Evolutionary conservation across 148 eudicot genomes (phyloP).

Genomic region (Rhododendron ovatum): DNA sequence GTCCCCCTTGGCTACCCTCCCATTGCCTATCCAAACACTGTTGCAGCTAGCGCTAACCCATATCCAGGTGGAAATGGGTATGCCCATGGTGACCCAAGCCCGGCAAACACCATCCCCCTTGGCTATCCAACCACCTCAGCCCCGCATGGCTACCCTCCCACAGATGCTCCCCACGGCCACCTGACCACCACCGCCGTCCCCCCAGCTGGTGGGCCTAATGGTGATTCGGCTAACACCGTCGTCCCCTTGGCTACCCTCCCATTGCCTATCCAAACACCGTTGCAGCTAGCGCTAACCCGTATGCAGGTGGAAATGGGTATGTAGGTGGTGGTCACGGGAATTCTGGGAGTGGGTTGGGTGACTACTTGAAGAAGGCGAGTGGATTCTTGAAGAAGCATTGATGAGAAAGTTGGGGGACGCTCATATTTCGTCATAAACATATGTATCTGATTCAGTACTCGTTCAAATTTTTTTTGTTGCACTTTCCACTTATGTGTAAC

Average conservation of each 20-base stretch:
- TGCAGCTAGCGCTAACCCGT: not conserved
- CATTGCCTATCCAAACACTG: not conserved
- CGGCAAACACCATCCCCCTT: not conserved
- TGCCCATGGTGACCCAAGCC: not conserved
- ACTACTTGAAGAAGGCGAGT: not conserved
- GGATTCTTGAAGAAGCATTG: not conserved
- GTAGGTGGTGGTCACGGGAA: not conserved
- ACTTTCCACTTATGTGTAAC: too few species aligned
- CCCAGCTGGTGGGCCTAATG: too few species aligned
- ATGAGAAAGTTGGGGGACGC: not conserved
- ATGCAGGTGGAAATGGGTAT: not conserved
- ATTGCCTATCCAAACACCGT: not conserved
- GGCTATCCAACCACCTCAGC: too few species aligned
- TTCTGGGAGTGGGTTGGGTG: not conserved
- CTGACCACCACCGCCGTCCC: too few species aligned
- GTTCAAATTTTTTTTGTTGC: too few species aligned
- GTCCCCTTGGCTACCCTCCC: not conserved
- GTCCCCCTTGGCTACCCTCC: not conserved
- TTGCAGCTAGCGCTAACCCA: not conserved
- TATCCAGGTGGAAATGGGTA: not conserved
- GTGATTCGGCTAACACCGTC: too few species aligned
- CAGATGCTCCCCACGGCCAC: too few species aligned
- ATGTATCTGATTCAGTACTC: not conserved
- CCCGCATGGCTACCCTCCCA: too few species aligned
- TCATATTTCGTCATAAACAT: too few species aligned